phyloP scores from a whole-genome alignment of 805 yeast species.

The Saccharomycopsis fermentans region DNA sequence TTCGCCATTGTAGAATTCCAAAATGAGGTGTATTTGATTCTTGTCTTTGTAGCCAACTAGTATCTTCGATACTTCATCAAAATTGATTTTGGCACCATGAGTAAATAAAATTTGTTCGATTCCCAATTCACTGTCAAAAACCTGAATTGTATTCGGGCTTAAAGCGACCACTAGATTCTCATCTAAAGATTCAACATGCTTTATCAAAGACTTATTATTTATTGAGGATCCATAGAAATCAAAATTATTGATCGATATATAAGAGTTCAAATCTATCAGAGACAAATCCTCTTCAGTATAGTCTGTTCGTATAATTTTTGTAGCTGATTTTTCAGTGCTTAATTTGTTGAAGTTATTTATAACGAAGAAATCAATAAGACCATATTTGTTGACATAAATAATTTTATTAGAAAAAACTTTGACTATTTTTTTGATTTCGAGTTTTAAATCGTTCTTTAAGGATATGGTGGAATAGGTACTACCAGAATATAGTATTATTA shows the following conservation, averaged over 20 bases:
- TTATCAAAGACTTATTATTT: constrained; percentile 4
- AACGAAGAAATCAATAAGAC: constrained; percentile 10
- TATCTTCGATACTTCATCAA: neutral
- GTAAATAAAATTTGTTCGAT: constrained; percentile 11
- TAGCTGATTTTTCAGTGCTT: neutral
- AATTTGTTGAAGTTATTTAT: neutral
- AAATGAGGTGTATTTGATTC: neutral
- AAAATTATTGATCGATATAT: constrained; percentile 6
- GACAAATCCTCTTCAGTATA: neutral
- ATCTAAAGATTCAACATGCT: constrained; percentile 12
- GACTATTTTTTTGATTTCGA: constrained; percentile 9
- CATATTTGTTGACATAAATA: constrained; percentile 15
- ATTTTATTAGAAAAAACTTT: constrained; percentile 15
- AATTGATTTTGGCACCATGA: constrained; percentile 3
- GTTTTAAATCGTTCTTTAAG: neutral
- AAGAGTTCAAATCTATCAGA: constrained; percentile 12
- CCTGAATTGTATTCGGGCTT: constrained; percentile 11
- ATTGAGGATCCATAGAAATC: constrained; percentile 11
- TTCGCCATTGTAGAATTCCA: constrained; percentile 4
- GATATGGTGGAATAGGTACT: neutral
- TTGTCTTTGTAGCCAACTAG: neutral
- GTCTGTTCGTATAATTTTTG: constrained; percentile 10
- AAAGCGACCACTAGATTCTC: constrained; percentile 20
- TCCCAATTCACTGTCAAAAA: constrained; percentile 21
- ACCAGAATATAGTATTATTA: neutral